Conservation (phyloP, 1,284 basidiomycete species). For the Rhodofomes roseus region DNA sequence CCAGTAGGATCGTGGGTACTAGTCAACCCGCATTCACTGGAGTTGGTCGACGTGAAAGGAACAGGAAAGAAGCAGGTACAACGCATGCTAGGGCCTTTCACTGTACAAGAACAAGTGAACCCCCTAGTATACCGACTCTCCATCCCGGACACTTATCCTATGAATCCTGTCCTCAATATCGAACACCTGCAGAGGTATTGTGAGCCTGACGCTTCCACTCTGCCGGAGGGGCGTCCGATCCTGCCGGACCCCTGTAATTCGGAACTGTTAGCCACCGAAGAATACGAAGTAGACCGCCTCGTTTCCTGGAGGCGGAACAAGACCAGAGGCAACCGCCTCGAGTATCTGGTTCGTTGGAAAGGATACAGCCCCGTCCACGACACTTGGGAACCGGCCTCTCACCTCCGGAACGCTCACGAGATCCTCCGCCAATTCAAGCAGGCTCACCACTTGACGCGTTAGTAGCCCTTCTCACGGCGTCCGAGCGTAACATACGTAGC, state of each 20-base stretch:
- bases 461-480: no score
- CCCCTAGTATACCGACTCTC: constrained; percentile 25
- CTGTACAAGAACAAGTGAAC: constrained; percentile 25
- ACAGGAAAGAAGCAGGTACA: constrained; percentile 29
- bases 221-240: no score
- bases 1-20: constrained; percentile 24
- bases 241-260: no score
- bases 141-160: no score
- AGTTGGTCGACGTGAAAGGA: no score
- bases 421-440: not conserved
- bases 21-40: constrained; percentile 28
- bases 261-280: not conserved
- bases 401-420: not conserved
- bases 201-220: no score
- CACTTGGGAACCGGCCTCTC: not conserved
- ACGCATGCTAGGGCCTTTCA: constrained; percentile 31
- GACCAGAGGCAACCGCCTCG: not conserved
- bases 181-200: no score
- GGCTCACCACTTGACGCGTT: no score
- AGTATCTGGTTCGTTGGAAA: not conserved
- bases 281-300: not conserved
- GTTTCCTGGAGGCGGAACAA: not conserved
- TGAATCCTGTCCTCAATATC: no score
- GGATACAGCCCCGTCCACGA: not conserved
- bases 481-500: no score